Base-by-base conservation (phyloP, 306 rosid genomes). In the Glycine tomentella region DNA sequence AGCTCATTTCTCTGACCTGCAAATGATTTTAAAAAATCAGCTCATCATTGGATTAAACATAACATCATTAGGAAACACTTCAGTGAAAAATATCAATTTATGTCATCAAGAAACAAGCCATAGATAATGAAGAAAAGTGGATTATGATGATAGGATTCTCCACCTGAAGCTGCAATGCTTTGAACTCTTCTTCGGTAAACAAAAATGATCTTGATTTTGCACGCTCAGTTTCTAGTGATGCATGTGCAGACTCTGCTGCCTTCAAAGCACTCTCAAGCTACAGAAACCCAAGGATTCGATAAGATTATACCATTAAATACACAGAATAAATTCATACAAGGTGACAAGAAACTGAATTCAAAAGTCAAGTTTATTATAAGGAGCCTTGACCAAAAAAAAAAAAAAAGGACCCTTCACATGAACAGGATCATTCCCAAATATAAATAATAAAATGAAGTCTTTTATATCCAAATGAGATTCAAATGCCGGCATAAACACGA, bases 111-210 rank as follows among this genome's bases (percentile, higher is more conserved):
- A 83, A 68, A 62, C 34, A 64, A 15, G n/a, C 13, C 73, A 70
- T 51, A 62, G 38, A 61, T 11, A 55, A 70, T 17, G 8, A 50
- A 16, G 16, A 25, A 74, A 52, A 12, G 56, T 48, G 51, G 51
- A 17, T 80, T 36, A 17, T 11, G 33, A 55, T 3, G 57, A 65
- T 17, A 69, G 52, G 64, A 65, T 65, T 48, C 52, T 45, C 79
- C 84, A 95, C 99, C 98, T 95, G 98, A 72, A 93, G 93, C 78
- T 91, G 97, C 85, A 95, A 83, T 16, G 99, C 88, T 84, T 93
- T 93, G 82, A 95, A 90, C 81, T 95, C 98, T 50, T 93, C 99
- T 84, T 93, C 97, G 1, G 97, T 76, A 79, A 90, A 93, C 90
- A 95, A 78, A 66, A 86, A 71, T 16, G 96, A 85, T 86, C 86